These are phyloP conservation scores for Opeltia flavorubescens DNA, from an alignment of 495 filamentous ascomycete genomes.

Conservation along the genomic window DNA sequence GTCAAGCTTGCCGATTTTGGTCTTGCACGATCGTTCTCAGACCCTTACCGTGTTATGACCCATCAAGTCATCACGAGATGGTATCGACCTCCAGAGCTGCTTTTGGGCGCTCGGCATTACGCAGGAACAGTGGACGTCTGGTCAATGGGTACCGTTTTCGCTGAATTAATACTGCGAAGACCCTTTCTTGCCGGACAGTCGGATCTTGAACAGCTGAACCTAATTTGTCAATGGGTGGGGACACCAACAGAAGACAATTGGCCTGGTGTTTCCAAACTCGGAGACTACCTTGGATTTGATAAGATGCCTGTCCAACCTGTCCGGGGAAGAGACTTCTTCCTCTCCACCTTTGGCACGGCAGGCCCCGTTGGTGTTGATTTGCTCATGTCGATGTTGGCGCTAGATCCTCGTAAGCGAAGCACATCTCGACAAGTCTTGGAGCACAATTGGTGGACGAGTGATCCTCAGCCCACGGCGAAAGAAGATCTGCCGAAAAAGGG, in stretches of 20 bases:
- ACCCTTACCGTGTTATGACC: constrained; percentile 82
- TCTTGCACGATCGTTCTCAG: constrained; percentile 74
- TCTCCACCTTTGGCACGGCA: constrained; percentile 56
- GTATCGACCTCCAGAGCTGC: constrained; percentile 89
- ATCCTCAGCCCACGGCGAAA: constrained; percentile 73
- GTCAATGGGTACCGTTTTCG: constrained; percentile 88
- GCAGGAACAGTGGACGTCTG: constrained; percentile 85
- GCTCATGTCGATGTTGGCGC: constrained; percentile 66
- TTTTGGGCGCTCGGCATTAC: constrained; percentile 82
- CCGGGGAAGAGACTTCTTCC: constrained; percentile 52
- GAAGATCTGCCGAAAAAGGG: constrained; percentile 65
- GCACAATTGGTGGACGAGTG: constrained; percentile 74
- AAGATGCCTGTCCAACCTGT: constrained; percentile 40
- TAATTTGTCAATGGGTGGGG: constrained; percentile 74
- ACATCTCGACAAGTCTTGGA: constrained; percentile 61
- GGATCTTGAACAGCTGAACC: constrained; percentile 62
- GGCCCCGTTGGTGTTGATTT: constrained; percentile 74
- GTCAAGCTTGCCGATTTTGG: constrained; percentile 97
- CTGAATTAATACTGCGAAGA: constrained; percentile 70
- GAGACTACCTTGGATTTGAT: constrained; percentile 54
- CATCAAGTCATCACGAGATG: constrained; percentile 90
- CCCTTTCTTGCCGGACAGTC: constrained; percentile 70
- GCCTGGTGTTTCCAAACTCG: constrained; percentile 76
- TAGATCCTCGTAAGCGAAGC: constrained; percentile 74
- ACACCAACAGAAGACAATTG: constrained; percentile 90